These are phyloP conservation scores for Ephemerocybe angulata DNA, from an alignment of 768 basidiomycete genomes.

Conservation along the genomic window DNA sequence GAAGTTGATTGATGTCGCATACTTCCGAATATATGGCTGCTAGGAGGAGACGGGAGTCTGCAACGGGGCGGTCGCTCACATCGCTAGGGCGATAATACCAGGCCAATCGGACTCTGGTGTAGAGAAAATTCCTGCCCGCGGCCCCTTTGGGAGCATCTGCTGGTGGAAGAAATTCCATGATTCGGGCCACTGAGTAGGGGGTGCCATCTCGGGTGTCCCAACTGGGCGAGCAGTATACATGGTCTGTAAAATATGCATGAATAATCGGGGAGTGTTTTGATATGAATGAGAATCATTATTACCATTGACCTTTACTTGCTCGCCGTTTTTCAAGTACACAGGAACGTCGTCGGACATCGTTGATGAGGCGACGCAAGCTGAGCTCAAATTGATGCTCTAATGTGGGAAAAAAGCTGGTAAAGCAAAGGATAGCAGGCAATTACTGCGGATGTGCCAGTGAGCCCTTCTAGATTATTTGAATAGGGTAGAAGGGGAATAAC, in stretches of 20 bases:
- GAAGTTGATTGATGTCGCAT: constrained; percentile 90
- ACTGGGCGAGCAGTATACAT: constrained; percentile 93
- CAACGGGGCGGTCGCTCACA: constrained; percentile 86
- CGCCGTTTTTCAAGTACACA: constrained; percentile 74
- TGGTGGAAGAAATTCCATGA: constrained; percentile 93
- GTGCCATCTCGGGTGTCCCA: constrained; percentile 92
- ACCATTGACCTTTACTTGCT: constrained; percentile 86
- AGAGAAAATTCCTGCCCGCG: constrained; percentile 63
- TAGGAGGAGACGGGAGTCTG: constrained; percentile 87
- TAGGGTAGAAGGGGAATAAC: constrained; percentile 16
- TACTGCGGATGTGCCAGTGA: constrained; percentile 16
- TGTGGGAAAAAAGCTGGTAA: constrained; percentile 30
- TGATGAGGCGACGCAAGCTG: constrained; percentile 21
- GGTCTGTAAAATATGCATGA: constrained; percentile 58
- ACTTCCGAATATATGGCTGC: constrained; percentile 97
- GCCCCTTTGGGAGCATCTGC: constrained; percentile 65
- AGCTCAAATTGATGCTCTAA: constrained; percentile 27
- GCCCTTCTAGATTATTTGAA: constrained; percentile 20
- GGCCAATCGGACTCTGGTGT: constrained; percentile 83
- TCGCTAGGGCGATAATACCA: constrained; percentile 98
- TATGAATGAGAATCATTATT: constrained; percentile 29
- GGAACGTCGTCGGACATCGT: constrained; percentile 26
- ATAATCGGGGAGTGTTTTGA: constrained; percentile 2
- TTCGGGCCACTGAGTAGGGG: constrained; percentile 91
- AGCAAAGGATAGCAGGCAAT: constrained; percentile 17